Percentiles rank a stretch among this genome's conserved stretches.
These are phyloP conservation scores for Melaleuca quinquenervia DNA, from an alignment of 345 rosid species.

Conservation along the genomic window DNA sequence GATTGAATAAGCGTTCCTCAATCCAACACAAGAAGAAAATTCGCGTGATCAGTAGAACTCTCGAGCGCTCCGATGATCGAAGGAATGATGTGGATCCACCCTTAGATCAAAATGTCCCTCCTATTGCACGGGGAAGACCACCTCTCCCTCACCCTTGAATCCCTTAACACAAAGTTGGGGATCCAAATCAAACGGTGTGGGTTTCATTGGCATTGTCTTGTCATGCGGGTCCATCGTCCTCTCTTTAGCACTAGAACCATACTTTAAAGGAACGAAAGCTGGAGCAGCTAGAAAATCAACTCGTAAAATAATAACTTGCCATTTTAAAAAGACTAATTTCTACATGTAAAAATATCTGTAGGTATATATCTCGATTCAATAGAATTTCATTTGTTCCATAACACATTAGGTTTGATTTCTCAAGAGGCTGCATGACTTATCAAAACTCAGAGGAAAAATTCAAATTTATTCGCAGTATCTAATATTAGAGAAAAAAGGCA, in stretches of 20 bases:
- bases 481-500: background rate
- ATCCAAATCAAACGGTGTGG: too few species aligned
- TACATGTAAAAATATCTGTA: too few species aligned
- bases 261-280: background rate
- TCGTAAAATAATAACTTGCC: background rate
- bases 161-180: too few species aligned
- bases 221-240: background rate
- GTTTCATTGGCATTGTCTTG: background rate
- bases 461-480: background rate
- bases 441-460: background rate
- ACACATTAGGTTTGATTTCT: background rate
- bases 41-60: background rate
- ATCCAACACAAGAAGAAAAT: background rate
- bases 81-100: background rate
- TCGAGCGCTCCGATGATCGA: fast-evolving
- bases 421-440: fast-evolving
- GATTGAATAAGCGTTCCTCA: background rate
- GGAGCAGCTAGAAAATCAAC: background rate
- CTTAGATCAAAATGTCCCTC: too few species aligned
- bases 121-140: too few species aligned
- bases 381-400: fast-evolving
- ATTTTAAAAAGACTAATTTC: background rate
- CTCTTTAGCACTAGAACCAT: fast-evolving
- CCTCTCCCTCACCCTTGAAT: too few species aligned
- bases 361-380: background rate